phyloP scores from a whole-genome alignment of 495 filamentous ascomycete species.

The Neurospora intermedia region DNA sequence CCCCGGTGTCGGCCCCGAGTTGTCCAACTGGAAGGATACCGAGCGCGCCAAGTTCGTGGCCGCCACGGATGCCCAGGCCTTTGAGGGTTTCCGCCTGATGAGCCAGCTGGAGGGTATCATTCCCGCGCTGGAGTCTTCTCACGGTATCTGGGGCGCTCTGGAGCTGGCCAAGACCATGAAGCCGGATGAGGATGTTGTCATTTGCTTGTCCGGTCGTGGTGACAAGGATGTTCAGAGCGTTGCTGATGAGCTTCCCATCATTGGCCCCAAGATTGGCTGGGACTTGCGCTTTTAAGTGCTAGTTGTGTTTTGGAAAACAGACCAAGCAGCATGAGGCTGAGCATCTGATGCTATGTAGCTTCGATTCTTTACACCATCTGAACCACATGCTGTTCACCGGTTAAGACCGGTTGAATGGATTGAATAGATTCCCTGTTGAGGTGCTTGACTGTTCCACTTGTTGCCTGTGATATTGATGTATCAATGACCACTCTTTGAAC shows the following conservation, averaged over 20 bases:
- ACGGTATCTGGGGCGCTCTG: conserved; percentile 82
- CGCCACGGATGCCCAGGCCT: conserved; percentile 85
- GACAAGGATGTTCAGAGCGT: conserved; percentile 99
- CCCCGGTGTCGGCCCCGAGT: conserved; percentile 89
- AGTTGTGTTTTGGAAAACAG: not conserved
- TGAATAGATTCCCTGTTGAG: not conserved
- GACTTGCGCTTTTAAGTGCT: conserved; percentile 61
- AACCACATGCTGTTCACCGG: not conserved
- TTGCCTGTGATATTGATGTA: not conserved
- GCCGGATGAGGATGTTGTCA: conserved; percentile 83
- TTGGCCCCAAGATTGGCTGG: conserved; percentile 93
- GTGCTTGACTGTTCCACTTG: not conserved
- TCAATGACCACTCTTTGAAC: not conserved
- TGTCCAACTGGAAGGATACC: conserved; percentile 84
- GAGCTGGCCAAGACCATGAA: conserved; percentile 86
- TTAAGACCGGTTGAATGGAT: not conserved
- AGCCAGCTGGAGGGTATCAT: conserved; percentile 90
- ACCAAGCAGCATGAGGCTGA: not conserved
- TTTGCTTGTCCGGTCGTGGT: conserved; percentile 83
- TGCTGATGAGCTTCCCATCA: conserved; percentile 78
- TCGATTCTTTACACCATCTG: not conserved
- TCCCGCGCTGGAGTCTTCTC: conserved; percentile 84
- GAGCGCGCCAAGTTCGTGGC: conserved; percentile 79
- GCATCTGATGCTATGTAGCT: not conserved
- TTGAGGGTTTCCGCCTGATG: conserved; percentile 77